These are phyloP conservation scores for Sporothrix variecibatus DNA, from an alignment of 2,329 filamentous ascomycete genomes.

Conservation along the genomic window DNA sequence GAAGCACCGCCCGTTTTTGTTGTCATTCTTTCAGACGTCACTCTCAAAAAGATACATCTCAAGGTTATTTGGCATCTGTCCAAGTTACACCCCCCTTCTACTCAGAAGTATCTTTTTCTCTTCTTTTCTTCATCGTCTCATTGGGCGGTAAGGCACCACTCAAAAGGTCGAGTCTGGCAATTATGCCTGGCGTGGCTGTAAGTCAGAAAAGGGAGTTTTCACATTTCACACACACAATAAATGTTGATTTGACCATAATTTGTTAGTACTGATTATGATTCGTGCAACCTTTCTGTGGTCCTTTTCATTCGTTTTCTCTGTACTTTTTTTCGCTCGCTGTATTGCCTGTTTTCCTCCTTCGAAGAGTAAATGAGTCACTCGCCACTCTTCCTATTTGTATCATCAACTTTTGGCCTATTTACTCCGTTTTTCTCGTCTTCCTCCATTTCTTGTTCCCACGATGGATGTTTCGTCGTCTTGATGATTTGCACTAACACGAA, in stretches of 20 bases:
- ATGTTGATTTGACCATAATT: not conserved
- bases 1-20: slow-evolving; percentile 6
- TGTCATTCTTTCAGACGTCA: not conserved
- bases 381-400: slow-evolving; percentile 17
- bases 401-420: not conserved
- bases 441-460: not conserved
- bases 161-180: not conserved
- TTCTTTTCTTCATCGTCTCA: not conserved
- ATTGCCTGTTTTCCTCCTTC: not conserved
- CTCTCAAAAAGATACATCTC: not conserved
- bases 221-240: not conserved
- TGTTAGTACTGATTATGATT: not conserved
- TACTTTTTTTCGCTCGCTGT: not conserved
- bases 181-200: not conserved
- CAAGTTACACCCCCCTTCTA: slow-evolving; percentile 4
- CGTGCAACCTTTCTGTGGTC: not conserved
- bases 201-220: not conserved
- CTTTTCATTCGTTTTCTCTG: not conserved
- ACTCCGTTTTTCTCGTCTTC: not conserved
- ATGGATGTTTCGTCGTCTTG: not conserved
- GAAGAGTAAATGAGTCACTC: slow-evolving; percentile 11
- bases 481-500: not conserved
- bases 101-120: not conserved
- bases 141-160: not conserved
- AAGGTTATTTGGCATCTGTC: not conserved